Base-by-base conservation (phyloP, 2,329 filamentous ascomycete species). In the Claviceps sp. region DNA sequence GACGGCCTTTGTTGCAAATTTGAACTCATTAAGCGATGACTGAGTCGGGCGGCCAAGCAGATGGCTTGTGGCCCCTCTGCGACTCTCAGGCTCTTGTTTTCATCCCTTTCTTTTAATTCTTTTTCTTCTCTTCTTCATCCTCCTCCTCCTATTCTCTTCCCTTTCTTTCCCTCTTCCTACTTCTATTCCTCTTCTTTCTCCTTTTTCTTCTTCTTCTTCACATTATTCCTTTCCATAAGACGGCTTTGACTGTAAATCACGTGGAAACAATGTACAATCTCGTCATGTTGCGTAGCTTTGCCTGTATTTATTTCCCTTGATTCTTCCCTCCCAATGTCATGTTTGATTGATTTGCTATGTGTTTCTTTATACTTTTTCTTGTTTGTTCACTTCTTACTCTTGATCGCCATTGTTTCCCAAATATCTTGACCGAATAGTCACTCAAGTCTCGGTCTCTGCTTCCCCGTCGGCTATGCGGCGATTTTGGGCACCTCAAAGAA, bases 251-350 rank as follows among this genome's bases (percentile, higher is more conserved):
- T 56, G 52, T 53, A 55, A 55, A 56, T 54, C 22, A 41, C 44
- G 34, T 36, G 24, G 22, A 42, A 49, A 48, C 22, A 26, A 48
- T 51, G 45, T 48, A 48, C 44, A 45, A 36, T 44, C 24, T 7
- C 22, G 18, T 47, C 42, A 40, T 37, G 43, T 48, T 49, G 38
- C 47, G 53, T 54, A 43, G 48, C 55, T 52, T 49, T 49, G 54
- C 54, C 48, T 49, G 54, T 52, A 36, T 53, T 53, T 41, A 52
- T 52, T 53, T 50, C 34, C 14, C 9, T 18, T 22, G 55, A 54
- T 52, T 48, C 47, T 53, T 37, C 48, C 38, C 18, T 48, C 9
- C 18, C 40, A 30, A 34, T 48, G 37, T 22, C 30, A 52, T 3
- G 26, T 51, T 24, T 24, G 3, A 36, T 34, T 42, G 18, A 47